A percentile compares a stretch with the other conserved stretches of the same genome.
Conservation (phyloP, 495 filamentous ascomycete species). For the Penicillium crystallinum region DNA sequence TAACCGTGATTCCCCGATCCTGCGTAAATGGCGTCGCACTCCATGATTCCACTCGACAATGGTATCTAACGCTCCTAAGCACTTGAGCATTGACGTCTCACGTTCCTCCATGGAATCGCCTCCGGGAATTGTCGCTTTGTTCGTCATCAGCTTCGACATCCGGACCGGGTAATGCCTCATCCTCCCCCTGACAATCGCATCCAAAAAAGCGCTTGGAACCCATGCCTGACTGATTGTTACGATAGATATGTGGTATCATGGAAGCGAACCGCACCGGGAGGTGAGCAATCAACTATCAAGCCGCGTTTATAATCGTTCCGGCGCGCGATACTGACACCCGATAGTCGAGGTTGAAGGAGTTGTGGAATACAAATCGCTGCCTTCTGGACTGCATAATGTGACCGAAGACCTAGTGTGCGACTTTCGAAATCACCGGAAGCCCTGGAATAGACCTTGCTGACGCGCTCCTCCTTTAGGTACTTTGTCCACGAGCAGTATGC, state of each 20-base stretch:
- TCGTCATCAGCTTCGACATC: slow-evolving; percentile 82
- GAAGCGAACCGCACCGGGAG: slow-evolving; percentile 64
- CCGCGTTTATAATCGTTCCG: slow-evolving; percentile 9
- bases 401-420: slow-evolving; percentile 75
- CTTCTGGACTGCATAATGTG: slow-evolving; percentile 87
- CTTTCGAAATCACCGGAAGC: neutral
- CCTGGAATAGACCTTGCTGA: neutral
- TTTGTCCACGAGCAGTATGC: slow-evolving; percentile 84
- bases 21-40: slow-evolving; percentile 13
- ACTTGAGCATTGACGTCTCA: slow-evolving; percentile 32
- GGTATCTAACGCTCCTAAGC: slow-evolving; percentile 27
- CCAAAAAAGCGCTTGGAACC: slow-evolving; percentile 5
- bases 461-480: slow-evolving; percentile 48
- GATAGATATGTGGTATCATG: slow-evolving; percentile 75
- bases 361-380: slow-evolving; percentile 92
- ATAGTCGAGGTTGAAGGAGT: slow-evolving; percentile 77
- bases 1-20: slow-evolving; percentile 24
- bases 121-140: slow-evolving; percentile 75
- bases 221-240: slow-evolving; percentile 15
- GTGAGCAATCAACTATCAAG: slow-evolving; percentile 31
- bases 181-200: slow-evolving; percentile 1
- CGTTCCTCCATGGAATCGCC: slow-evolving; percentile 38
- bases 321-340: slow-evolving; percentile 19
- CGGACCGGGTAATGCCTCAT: slow-evolving; percentile 61
- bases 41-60: slow-evolving; percentile 17